phyloP scores from a whole-genome alignment of 805 yeast genomes.

The Spathaspora sp. region DNA sequence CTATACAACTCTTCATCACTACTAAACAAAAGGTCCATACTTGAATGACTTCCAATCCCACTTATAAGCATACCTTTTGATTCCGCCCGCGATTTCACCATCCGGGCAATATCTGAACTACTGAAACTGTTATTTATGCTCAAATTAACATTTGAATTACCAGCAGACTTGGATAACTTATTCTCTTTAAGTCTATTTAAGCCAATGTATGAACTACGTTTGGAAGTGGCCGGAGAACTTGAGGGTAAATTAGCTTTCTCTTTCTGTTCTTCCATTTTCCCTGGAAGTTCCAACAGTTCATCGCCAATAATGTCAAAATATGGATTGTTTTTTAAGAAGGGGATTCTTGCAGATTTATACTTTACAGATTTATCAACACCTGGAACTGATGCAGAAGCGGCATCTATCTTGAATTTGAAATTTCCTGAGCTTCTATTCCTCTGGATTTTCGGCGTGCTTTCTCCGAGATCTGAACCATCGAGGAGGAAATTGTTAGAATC shows the following conservation, averaged over 20 bases:
- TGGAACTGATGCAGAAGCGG: background rate
- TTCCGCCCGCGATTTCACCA: background rate
- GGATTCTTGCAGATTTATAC: conserved; percentile 17
- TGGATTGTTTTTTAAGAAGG: conserved; percentile 20
- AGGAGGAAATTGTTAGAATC: conserved; percentile 3
- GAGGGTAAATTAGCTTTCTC: conserved; percentile 35
- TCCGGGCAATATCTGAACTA: background rate
- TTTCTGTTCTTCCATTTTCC: conserved; percentile 3
- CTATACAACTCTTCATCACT: conserved; percentile 10
- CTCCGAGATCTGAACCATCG: conserved; percentile 6
- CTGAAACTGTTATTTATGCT: background rate
- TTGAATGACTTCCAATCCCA: background rate
- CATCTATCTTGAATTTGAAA: conserved; percentile 14
- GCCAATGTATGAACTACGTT: conserved; percentile 36
- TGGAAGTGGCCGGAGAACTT: conserved; percentile 21
- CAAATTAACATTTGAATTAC: conserved; percentile 12
- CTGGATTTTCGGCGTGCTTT: background rate
- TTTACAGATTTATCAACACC: conserved; percentile 1
- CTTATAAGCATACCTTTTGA: background rate
- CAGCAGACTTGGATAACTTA: conserved; percentile 15
- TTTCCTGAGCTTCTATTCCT: conserved; percentile 21
- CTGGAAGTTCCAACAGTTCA: conserved; percentile 1
- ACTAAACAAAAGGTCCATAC: conserved; percentile 6
- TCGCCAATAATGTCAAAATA: conserved; percentile 15
- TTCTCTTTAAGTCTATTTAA: conserved; percentile 35